phyloP scores from a whole-genome alignment of 2,329 filamentous ascomycete species.

The Ophiostoma perfectum region DNA sequence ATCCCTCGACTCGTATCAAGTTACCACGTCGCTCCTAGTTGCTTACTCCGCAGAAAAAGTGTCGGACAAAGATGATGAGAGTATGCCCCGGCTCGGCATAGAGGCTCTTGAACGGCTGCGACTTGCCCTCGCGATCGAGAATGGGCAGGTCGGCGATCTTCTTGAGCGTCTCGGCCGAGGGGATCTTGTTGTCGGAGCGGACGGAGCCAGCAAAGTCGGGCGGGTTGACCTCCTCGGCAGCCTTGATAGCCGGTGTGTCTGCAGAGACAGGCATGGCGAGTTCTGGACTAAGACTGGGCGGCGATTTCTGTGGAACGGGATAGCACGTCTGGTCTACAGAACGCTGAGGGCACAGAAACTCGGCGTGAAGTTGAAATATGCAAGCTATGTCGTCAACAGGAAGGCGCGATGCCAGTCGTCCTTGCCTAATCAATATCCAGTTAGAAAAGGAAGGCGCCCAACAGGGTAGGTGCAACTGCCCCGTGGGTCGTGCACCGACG shows the following conservation, averaged over 20 bases:
- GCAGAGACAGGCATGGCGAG: background rate
- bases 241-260: background rate
- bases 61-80: constrained; percentile 67
- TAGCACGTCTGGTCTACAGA: background rate
- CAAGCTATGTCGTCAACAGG: background rate
- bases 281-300: background rate
- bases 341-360: background rate
- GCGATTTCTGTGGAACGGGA: background rate
- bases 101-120: constrained; percentile 57
- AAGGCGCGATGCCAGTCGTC: background rate
- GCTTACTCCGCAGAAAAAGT: constrained; percentile 75
- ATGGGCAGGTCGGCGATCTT: constrained; percentile 53
- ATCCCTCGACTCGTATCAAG: background rate
- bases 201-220: constrained; percentile 53
- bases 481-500: background rate
- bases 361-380: background rate
- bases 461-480: background rate
- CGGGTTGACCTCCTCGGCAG: constrained; percentile 28
- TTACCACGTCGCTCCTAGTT: too few species aligned
- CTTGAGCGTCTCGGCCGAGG: constrained; percentile 44
- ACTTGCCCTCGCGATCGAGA: constrained; percentile 56
- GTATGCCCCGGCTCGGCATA: constrained; percentile 54
- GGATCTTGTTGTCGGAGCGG: constrained; percentile 51
- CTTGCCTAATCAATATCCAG: background rate
- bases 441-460: background rate